These are phyloP conservation scores for Luzula sylvatica DNA, from an alignment of 176 grass and related monocot species.

Conservation along the genomic window DNA sequence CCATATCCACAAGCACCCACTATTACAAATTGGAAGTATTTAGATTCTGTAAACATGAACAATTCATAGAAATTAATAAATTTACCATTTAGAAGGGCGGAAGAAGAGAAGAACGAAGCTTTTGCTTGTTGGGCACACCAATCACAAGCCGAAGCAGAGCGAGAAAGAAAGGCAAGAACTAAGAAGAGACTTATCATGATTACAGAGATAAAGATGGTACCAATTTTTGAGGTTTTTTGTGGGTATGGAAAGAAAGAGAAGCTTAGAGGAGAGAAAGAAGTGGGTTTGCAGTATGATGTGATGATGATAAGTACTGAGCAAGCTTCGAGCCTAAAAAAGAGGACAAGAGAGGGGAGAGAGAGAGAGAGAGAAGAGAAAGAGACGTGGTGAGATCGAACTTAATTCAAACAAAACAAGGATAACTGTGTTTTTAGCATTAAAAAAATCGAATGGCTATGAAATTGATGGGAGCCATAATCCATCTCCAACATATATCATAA, in stretches of 20 bases:
- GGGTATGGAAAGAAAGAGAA: neutral
- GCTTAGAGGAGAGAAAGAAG: conserved; percentile 12
- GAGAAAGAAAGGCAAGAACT: conserved; percentile 8
- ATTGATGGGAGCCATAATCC: too few relatives aligned
- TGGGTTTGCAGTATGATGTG: conserved; percentile 21
- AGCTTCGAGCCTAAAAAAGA: neutral
- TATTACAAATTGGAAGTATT: neutral
- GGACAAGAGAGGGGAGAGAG: neutral
- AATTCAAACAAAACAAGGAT: conserved; percentile 2
- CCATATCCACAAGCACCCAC: conserved; percentile 62
- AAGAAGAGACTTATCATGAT: neutral
- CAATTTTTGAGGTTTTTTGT: neutral
- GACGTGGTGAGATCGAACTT: conserved; percentile 7
- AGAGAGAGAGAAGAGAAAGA: neutral
- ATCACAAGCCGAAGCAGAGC: conserved; percentile 12
- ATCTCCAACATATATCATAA: too few relatives aligned
- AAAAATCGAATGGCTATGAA: too few relatives aligned
- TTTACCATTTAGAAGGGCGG: conserved; percentile 4
- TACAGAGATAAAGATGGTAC: conserved; percentile 1
- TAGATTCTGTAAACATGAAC: neutral
- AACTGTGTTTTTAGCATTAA: too few relatives aligned
- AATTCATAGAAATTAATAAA: neutral
- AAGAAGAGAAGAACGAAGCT: conserved; percentile 22
- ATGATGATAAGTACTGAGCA: conserved; percentile 4
- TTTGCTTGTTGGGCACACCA: conserved; percentile 40